Evolutionary conservation across 768 basidiomycete genomes (phyloP), one percentile per base, ranked within the genome.

Genomic region (Collybiopsis confluens): DNA sequence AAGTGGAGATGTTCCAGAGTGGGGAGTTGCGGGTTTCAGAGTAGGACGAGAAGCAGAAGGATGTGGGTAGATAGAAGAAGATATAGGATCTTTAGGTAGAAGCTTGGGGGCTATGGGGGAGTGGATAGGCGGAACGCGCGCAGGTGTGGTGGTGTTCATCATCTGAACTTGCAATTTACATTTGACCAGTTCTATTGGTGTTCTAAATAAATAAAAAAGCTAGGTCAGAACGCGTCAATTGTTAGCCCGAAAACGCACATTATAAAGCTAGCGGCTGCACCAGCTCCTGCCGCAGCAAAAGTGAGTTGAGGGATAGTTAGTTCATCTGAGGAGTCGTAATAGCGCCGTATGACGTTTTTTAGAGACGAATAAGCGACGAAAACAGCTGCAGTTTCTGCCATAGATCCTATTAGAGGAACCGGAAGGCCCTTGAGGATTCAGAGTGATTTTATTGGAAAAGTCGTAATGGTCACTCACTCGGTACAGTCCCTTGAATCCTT

Each of bases 131-230:
- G 37, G 60, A 43, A 27, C 54, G 38, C 35, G 45, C 48, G 46
- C 43, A 64, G 52, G 38, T 33, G 57, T 45, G n/a, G 62, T 60
- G 51, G 63, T 36, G 48, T 61, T 61, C 57, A 93, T 80, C 82
- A 88, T 89, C 64, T 92, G 91, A 2, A 93, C 92, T 68, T 94
- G 91, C 89, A 94, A 91, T 64, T 90, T 88, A 68, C 91, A 93
- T 69, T 94, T 94, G 44, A 94, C 82, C 46, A 92, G 83, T 63
- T 92, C 92, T 56, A 93, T 83, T 1, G 91, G 91, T 0, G 91
- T 94, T 68, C 92, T 92, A 73, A 93, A 97, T 70, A 97, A 55
- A 98, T 82, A 45, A 97, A 85, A 62, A 97, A 98, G 86, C 1
- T 95, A 95, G 0, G 94, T 97, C 26, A 91, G 92, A 61, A 28